Base-by-base conservation (phyloP, 2,329 filamentous ascomycete genomes). In the Clonostachys byssicola region DNA sequence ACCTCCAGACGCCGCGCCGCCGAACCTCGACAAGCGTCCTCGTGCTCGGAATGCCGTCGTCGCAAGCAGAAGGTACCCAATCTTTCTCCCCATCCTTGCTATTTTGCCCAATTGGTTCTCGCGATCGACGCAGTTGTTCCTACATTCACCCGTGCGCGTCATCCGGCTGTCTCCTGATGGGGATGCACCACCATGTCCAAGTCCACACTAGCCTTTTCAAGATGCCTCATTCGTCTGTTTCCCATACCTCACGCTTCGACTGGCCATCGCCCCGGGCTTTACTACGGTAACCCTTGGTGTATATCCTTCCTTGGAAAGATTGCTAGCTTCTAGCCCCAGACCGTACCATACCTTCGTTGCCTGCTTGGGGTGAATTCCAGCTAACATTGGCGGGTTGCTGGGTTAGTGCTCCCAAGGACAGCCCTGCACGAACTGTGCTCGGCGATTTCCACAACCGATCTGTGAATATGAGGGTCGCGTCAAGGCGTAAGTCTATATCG, bases 381-480 rank as follows among this genome's bases (percentile, higher is more conserved):
- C 40, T 42, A 30, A 42, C 40, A 42, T 30, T 7, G 14, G 13
- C 23, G 40, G 12, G 20, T 41, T 14, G 17, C 12, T 30, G 8
- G 23, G 23, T 30, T 23, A 80, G 76, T 80, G 77, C 56, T 75
- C 77, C 53, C 74, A 78, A 53, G 69, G 71, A 23, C 73, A 75
- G 33, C 77, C 77, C 13, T 80, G 77, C 60, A 71, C 70, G 40
- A 78, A 80, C 54, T 80, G 77, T 52, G 62, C 68, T 20, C 71
- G 76, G 36, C 67, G 76, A 33, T 80, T 75, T 50, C 77, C 77
- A 1, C 73, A 71, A 45, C 75, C 75, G 1, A 54, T 62, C 7
- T 80, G 77, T 56, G 68, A 76, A 52, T 80, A 80, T 48, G 57
- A 49, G 30, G 46, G 48, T 23, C 55, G 58, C 35, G 40, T 48